Evolutionary conservation across 305 asterid genomes (phyloP).

Genomic region (Lippia alba): DNA sequence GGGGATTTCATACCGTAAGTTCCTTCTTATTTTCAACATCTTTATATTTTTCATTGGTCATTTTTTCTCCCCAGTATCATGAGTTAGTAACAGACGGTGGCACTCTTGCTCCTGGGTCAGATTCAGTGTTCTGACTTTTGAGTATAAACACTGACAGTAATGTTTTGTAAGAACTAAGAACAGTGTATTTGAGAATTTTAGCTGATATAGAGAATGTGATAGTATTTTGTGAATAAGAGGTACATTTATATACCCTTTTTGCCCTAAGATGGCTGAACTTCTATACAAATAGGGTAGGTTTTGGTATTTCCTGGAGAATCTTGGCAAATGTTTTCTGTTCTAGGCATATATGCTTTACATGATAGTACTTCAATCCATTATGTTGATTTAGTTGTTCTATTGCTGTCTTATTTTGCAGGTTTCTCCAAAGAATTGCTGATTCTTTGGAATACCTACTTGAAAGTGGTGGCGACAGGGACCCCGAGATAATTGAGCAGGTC

Average conservation of each 20-base stretch:
- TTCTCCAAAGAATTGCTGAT: slow-evolving; percentile 64
- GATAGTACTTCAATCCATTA: neutral
- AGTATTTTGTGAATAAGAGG: neutral
- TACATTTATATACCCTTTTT: neutral
- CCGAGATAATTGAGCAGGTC: slow-evolving; percentile 92
- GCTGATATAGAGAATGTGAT: too few species aligned
- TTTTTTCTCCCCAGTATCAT: slow-evolving; percentile 7
- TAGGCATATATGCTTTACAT: neutral
- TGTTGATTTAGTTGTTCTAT: slow-evolving; percentile 1
- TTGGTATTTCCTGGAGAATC: slow-evolving; percentile 4
- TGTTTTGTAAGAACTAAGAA: too few species aligned
- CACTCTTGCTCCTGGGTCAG: slow-evolving; percentile 2
- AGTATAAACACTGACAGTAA: too few species aligned
- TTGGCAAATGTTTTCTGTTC: slow-evolving; percentile 8
- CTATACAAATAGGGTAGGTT: neutral
- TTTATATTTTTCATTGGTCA: slow-evolving; percentile 1
- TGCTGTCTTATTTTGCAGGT: slow-evolving; percentile 50
- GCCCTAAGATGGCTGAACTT: neutral
- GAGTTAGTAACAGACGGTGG: slow-evolving; percentile 4
- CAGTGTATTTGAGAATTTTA: too few species aligned
- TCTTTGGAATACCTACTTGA: slow-evolving; percentile 68
- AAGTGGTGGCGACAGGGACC: slow-evolving; percentile 91
- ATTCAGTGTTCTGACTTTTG: neutral
- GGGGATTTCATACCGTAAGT: slow-evolving; percentile 86
- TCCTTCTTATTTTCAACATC: slow-evolving; percentile 29